These are phyloP conservation scores for Aspergillus ellipticus DNA, from an alignment of 495 filamentous ascomycete genomes.

Conservation along the genomic window DNA sequence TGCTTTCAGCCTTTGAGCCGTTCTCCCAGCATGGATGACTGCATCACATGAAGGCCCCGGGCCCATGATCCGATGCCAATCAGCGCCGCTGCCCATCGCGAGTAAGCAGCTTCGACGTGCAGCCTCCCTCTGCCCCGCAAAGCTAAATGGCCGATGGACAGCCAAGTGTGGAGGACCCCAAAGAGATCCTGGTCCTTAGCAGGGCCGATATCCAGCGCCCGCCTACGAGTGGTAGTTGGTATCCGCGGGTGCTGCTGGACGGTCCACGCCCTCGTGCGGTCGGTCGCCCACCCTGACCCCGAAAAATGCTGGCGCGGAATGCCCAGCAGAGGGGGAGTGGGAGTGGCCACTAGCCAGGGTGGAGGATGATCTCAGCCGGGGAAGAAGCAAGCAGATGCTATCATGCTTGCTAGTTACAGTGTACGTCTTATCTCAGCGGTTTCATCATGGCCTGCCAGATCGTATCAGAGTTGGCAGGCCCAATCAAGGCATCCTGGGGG, in stretches of 20 bases:
- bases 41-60: conserved; percentile 3
- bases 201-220: neutral
- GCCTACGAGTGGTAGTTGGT: too few species aligned
- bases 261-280: neutral
- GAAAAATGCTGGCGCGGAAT: too few species aligned
- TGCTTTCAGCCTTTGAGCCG: too few species aligned
- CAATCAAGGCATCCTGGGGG: too few species aligned
- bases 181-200: neutral
- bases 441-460: too few species aligned
- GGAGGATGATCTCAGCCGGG: neutral
- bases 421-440: too few species aligned
- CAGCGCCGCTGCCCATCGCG: neutral
- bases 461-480: too few species aligned
- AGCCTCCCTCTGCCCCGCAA: conserved; percentile 1
- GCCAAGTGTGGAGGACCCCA: neutral
- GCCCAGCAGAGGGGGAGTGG: neutral
- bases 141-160: neutral
- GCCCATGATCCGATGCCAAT: conserved; percentile 2
- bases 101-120: neutral
- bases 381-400: too few species aligned
- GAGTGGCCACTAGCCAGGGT: neutral
- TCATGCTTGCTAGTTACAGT: too few species aligned
- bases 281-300: too few species aligned
- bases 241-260: neutral
- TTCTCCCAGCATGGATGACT: neutral